Evolutionary conservation across 345 rosid species (phyloP), one percentile per base, ranked within the genome.

Genomic region (Brassica juncea): DNA sequence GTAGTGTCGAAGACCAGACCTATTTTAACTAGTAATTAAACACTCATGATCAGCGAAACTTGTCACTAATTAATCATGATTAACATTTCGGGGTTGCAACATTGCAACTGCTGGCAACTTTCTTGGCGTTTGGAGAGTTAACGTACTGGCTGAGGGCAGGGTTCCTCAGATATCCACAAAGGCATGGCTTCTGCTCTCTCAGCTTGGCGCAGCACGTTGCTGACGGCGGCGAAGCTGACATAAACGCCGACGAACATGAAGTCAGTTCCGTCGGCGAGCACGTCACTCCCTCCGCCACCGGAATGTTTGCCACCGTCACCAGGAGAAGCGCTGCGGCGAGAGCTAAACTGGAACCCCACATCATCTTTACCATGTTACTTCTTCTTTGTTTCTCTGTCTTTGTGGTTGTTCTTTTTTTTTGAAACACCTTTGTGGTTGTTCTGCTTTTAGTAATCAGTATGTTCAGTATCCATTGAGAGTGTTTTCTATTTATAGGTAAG

Each of bases 121-220:
- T 86, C 12, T 28, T 80, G 0, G 90, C 89, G 32, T 84, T 88
- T 23, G 94, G 88, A 14, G 88, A 81, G 83, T 65, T 79, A n/a
- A 85, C 74, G 70, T 21, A 90, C 47, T 61, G 81, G 47, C 62
- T 80, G 27, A 89, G 72, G 34, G 2, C 66, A 1, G 97, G 97
- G 75, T 87, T 31, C 63, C 58, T 85, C 6, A 86, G 5, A 82
- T 92, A 91, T 8, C 85, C 85, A 49, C 96, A 92, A 27, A 92
- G 77, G 81, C 97, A 92, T 6, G 96, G 87, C 76, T 30, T 74
- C 85, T 92, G 96, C 84, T 89, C 84, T 81, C 68, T 86, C 82
- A 88, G 54, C 84, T 81, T 92, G 67, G 31, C 5, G 83, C 96
- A 93, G 84, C 97, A 89, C 14, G 14, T 0, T 3, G 1, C 4